A percentile compares a stretch with the other conserved stretches of the same genome.
These are phyloP conservation scores for Plasmodium adleri DNA, from an alignment of 169 alveolate species.

Conservation along the genomic window DNA sequence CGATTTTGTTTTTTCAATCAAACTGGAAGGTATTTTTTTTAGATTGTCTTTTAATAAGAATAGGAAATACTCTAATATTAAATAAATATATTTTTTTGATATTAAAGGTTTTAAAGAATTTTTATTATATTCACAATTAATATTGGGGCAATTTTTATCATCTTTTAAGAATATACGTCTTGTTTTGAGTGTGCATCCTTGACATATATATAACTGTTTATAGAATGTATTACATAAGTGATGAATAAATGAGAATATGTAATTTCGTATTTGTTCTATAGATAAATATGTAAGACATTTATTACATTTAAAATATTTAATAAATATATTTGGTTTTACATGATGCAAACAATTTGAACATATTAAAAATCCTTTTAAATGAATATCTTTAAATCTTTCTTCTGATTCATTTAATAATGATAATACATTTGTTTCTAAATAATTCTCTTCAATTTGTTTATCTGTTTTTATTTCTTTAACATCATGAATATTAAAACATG, in stretches of 20 bases:
- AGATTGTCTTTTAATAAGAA: constrained; percentile 34
- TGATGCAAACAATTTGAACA: constrained; percentile 48
- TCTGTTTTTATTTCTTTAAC: constrained; percentile 71
- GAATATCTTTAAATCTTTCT: constrained; percentile 61
- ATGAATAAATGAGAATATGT: constrained; percentile 45
- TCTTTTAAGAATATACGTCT: constrained; percentile 76
- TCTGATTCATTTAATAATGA: constrained; percentile 64
- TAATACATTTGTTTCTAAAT: constrained; percentile 58
- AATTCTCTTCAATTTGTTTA: constrained; percentile 33
- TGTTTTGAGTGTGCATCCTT: constrained; percentile 61
- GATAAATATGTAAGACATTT: constrained; percentile 24
- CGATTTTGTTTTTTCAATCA: not conserved
- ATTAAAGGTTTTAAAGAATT: constrained; percentile 38
- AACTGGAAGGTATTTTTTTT: constrained; percentile 7
- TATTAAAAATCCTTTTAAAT: constrained; percentile 57
- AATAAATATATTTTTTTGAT: constrained; percentile 47
- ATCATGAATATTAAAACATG: constrained; percentile 68
- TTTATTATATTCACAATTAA: constrained; percentile 73
- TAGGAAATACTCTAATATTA: constrained; percentile 45
- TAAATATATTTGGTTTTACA: constrained; percentile 61
- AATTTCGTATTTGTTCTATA: constrained; percentile 56
- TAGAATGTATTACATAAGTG: constrained; percentile 55
- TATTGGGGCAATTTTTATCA: constrained; percentile 76
- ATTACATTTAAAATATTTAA: constrained; percentile 71
- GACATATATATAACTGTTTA: constrained; percentile 60